Conservation (phyloP, 2,329 filamentous ascomycete species). For the Penicillium nordicum region DNA sequence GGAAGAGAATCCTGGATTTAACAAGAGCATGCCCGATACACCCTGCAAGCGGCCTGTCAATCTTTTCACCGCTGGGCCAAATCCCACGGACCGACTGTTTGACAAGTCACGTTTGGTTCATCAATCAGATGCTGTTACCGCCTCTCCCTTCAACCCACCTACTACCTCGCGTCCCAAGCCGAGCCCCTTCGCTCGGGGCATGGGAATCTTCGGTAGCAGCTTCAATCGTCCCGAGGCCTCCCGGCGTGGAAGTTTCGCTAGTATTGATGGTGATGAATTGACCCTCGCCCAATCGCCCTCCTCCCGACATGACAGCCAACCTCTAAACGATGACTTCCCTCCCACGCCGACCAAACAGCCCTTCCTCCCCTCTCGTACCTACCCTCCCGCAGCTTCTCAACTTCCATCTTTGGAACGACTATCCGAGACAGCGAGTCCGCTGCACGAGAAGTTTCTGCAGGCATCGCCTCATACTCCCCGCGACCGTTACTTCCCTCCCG, state of each 20-base stretch:
- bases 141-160: conserved; percentile 72
- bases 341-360: conserved; percentile 81
- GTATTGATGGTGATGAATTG: conserved; percentile 73
- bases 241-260: conserved; percentile 69
- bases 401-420: conserved; percentile 35
- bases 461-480: conserved; percentile 73
- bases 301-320: conserved; percentile 54
- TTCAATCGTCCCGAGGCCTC: conserved; percentile 49
- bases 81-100: conserved; percentile 57
- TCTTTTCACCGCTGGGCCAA: conserved; percentile 62
- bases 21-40: conserved; percentile 82
- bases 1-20: conserved; percentile 58
- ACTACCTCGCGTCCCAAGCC: conserved; percentile 59
- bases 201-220: conserved; percentile 60
- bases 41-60: conserved; percentile 85
- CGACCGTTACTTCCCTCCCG: conserved; percentile 69
- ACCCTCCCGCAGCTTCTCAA: conserved; percentile 33
- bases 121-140: conserved; percentile 73
- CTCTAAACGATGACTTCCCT: conserved; percentile 70
- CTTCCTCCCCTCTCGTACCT: conserved; percentile 38
- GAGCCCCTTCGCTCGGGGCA: conserved; percentile 64
- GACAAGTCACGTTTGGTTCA: conserved; percentile 61
- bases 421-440: conserved; percentile 44
- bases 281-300: conserved; percentile 57
- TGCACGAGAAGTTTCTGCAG: conserved; percentile 53